Percentiles rank a stretch among this genome's conserved stretches.
These are phyloP conservation scores for Mucor mucedo DNA, from an alignment of 371 early-diverging fungal species.

Conservation along the genomic window DNA sequence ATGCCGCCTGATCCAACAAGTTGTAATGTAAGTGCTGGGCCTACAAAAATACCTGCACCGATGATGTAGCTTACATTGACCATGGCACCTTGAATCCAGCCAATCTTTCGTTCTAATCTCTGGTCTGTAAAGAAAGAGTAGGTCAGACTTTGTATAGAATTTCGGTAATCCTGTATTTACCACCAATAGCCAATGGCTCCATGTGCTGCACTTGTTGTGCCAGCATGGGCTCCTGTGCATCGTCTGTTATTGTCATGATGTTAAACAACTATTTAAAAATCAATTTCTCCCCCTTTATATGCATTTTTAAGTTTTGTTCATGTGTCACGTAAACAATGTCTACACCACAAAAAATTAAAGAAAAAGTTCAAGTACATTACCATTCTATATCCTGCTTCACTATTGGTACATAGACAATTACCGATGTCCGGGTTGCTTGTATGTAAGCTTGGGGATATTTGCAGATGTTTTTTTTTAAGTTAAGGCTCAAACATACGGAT, in stretches of 20 bases:
- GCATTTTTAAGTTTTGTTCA: too few relatives aligned
- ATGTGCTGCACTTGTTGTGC: conserved; percentile 34
- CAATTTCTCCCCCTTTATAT: too few relatives aligned
- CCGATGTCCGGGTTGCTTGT: too few relatives aligned
- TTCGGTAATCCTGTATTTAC: conserved; percentile 8
- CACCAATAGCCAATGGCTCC: conserved; percentile 48
- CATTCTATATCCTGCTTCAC: too few relatives aligned
- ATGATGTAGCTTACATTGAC: conserved; percentile 54
- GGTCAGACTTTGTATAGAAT: neutral
- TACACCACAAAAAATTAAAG: too few relatives aligned
- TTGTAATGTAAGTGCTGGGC: conserved; percentile 43
- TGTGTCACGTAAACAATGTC: too few relatives aligned
- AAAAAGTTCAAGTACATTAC: too few relatives aligned
- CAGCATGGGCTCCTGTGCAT: conserved; percentile 17
- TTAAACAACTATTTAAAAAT: too few relatives aligned
- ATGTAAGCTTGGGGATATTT: too few relatives aligned
- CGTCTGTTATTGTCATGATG: neutral
- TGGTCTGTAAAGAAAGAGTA: conserved; percentile 33
- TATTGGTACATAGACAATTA: too few relatives aligned
- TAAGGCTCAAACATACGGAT: too few relatives aligned
- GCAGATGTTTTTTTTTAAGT: too few relatives aligned
- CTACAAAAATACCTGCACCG: conserved; percentile 50
- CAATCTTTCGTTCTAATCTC: conserved; percentile 45
- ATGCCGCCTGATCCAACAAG: conserved; percentile 50
- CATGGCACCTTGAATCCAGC: conserved; percentile 46